phyloP scores from a whole-genome alignment of 2,329 filamentous ascomycete genomes.

The Alternaria longipes region DNA sequence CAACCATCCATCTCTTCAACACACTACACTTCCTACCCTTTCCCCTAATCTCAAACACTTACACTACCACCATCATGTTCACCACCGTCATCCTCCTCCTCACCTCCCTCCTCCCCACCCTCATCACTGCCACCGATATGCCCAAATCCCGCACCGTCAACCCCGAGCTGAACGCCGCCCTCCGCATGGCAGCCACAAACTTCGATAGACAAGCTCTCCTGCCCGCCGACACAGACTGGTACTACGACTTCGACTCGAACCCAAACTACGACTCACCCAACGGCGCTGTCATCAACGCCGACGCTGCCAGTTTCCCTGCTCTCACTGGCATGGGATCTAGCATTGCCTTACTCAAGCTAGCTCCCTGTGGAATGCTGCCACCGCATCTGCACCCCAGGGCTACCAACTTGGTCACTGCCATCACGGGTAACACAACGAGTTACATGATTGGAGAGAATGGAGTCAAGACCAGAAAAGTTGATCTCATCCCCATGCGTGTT shows the following conservation, averaged over 20 bases:
- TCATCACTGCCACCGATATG: constrained; percentile 29
- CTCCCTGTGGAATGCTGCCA: constrained; percentile 62
- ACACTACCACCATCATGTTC: constrained; percentile 10
- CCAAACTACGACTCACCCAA: constrained; percentile 56
- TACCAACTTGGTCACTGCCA: constrained; percentile 59
- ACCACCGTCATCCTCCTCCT: constrained; percentile 15
- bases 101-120: constrained; percentile 17
- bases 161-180: constrained; percentile 51
- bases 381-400: constrained; percentile 62
- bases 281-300: constrained; percentile 62
- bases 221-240: constrained; percentile 55
- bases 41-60: not conserved
- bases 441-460: constrained; percentile 64
- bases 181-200: constrained; percentile 54
- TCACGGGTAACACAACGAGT: constrained; percentile 60
- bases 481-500: constrained; percentile 57
- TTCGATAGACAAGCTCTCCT: constrained; percentile 57
- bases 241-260: constrained; percentile 60
- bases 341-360: constrained; percentile 57
- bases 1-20: not conserved
- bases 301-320: constrained; percentile 62
- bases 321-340: constrained; percentile 59
- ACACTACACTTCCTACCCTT: not conserved
- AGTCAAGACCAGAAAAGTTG: constrained; percentile 53
- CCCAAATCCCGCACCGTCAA: constrained; percentile 55